These are phyloP conservation scores for Phytophthora palmivora DNA, from an alignment of 352 stramenopile species.

Conservation along the genomic window DNA sequence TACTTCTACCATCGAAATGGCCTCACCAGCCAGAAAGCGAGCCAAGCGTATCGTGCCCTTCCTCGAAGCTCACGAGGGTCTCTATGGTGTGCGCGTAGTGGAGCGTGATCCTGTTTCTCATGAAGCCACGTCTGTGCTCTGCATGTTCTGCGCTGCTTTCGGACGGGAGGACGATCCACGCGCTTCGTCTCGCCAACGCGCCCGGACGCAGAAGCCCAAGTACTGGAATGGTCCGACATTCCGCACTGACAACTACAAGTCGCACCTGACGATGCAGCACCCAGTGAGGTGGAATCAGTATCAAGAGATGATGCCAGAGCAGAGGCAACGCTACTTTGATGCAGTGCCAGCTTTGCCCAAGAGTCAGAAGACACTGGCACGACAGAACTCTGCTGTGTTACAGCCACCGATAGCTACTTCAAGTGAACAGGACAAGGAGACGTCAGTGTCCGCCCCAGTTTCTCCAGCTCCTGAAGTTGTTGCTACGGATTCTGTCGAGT, in stretches of 20 bases:
- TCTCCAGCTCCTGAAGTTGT: slow-evolving; percentile 10
- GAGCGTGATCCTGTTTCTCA: slow-evolving; percentile 8
- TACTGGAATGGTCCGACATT: slow-evolving; percentile 34
- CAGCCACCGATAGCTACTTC: not conserved
- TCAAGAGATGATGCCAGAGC: slow-evolving; percentile 11
- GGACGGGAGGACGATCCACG: slow-evolving; percentile 26
- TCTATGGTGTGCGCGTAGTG: slow-evolving; percentile 32
- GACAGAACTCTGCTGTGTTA: not conserved
- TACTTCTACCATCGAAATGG: too few relatives aligned
- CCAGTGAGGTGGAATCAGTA: slow-evolving; percentile 27
- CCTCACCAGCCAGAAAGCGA: slow-evolving; percentile 13
- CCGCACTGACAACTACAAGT: slow-evolving; percentile 39
- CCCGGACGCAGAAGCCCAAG: slow-evolving; percentile 26
- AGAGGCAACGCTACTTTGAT: slow-evolving; percentile 19
- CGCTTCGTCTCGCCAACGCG: slow-evolving; percentile 4
- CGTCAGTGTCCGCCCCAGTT: not conserved
- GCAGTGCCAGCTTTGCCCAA: not conserved
- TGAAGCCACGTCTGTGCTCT: slow-evolving; percentile 16
- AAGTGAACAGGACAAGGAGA: slow-evolving; percentile 2
- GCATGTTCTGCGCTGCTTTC: slow-evolving; percentile 41
- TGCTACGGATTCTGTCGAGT: slow-evolving; percentile 2
- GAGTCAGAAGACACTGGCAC: not conserved
- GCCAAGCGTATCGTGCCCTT: slow-evolving; percentile 31
- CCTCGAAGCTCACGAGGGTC: slow-evolving; percentile 27
- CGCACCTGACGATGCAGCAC: slow-evolving; percentile 25